phyloP scores from a whole-genome alignment of 2,329 filamentous ascomycete species.

The Fusarium buharicum region DNA sequence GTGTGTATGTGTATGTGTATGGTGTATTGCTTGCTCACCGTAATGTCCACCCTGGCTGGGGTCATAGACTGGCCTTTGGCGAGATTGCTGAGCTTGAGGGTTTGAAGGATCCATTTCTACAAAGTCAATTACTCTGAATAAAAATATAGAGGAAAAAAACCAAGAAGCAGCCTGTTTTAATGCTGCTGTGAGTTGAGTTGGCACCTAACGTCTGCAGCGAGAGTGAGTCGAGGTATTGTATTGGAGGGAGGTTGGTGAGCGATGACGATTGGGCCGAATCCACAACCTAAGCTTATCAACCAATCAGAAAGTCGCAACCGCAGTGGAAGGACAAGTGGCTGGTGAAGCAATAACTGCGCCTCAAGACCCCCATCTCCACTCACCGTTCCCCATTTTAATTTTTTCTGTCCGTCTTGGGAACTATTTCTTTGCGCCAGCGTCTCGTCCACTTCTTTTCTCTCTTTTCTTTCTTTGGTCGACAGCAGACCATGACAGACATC shows the following conservation, averaged over 20 bases:
- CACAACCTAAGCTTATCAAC: neutral
- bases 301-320: too few species aligned
- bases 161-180: neutral
- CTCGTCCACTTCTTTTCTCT: conserved; percentile 20
- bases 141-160: neutral
- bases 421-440: conserved; percentile 39
- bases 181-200: conserved; percentile 1
- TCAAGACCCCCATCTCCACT: neutral
- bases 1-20: conserved; percentile 16
- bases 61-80: conserved; percentile 75
- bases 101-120: conserved; percentile 54
- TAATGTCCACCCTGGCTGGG: conserved; percentile 80
- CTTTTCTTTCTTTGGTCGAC: conserved; percentile 33
- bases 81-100: conserved; percentile 65
- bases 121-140: conserved; percentile 8
- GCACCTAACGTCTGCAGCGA: conserved; percentile 11
- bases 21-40: too few species aligned
- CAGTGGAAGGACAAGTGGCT: conserved; percentile 1
- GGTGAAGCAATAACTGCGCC: neutral
- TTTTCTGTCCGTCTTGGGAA: conserved; percentile 21
- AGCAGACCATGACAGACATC: conserved; percentile 47
- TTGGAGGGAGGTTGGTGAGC: conserved; percentile 13
- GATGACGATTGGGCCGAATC: conserved; percentile 42
- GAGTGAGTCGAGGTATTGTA: neutral
- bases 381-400: conserved; percentile 27